phyloP scores from a whole-genome alignment of 345 rosid species.

The Murraya koenigii region DNA sequence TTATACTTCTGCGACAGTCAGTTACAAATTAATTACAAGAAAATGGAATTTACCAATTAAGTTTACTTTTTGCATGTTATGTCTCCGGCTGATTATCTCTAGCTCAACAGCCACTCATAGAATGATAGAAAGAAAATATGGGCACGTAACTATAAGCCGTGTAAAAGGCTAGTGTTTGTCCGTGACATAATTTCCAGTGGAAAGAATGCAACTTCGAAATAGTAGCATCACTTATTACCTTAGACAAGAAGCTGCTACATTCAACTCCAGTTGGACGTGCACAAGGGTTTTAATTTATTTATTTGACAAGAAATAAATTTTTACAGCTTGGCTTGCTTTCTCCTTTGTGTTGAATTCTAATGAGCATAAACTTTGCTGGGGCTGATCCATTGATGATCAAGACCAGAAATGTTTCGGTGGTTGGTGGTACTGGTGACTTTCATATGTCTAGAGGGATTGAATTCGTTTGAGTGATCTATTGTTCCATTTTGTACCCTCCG shows the following conservation, averaged over 20 bases:
- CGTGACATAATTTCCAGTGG: constrained; percentile 57
- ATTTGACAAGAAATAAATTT: constrained; percentile 41
- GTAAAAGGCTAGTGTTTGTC: constrained; percentile 39
- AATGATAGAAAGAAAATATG: not conserved
- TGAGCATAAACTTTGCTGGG: constrained; percentile 37
- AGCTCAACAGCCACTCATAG: not conserved
- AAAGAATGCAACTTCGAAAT: constrained; percentile 36
- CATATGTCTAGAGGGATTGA: constrained; percentile 52
- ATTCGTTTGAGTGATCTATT: constrained; percentile 26
- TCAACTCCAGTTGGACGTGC: constrained; percentile 46
- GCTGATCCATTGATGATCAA: constrained; percentile 43
- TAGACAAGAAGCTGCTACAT: constrained; percentile 45
- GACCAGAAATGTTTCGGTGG: constrained; percentile 44
- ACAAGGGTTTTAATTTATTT: constrained; percentile 48
- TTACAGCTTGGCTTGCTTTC: constrained; percentile 52
- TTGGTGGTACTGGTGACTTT: constrained; percentile 55
- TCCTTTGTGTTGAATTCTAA: constrained; percentile 40
- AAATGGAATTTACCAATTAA: no score
- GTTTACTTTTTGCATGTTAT: no score
- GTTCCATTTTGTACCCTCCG: no score
- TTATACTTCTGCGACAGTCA: not conserved
- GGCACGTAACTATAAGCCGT: constrained; percentile 21
- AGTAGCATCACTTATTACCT: constrained; percentile 16
- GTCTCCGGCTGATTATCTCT: no score
- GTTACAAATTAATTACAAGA: not conserved